Conservation (phyloP, 106 monocot genomes). For the Acorus calamus region DNA sequence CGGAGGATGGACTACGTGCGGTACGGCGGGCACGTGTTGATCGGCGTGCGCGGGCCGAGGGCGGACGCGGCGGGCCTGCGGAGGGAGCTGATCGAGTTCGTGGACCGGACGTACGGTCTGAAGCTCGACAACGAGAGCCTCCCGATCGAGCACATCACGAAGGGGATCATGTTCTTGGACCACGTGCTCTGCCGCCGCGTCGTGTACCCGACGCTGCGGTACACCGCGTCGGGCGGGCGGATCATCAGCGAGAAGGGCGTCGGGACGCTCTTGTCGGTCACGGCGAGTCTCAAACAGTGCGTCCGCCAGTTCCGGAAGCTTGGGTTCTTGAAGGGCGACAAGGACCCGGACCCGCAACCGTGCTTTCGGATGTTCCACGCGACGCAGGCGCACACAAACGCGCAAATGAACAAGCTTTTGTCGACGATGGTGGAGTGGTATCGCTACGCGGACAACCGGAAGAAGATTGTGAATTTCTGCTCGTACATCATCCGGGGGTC, state of each 20-base stretch:
- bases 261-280: slow-evolving; percentile 83
- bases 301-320: slow-evolving; percentile 81
- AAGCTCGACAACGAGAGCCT: slow-evolving; percentile 86
- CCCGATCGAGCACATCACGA: slow-evolving; percentile 92
- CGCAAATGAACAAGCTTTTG: slow-evolving; percentile 96
- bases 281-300: slow-evolving; percentile 89
- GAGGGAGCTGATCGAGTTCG: slow-evolving; percentile 76
- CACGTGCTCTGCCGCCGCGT: slow-evolving; percentile 89
- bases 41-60: slow-evolving; percentile 76
- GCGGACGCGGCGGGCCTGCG: slow-evolving; percentile 88
- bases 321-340: slow-evolving; percentile 82
- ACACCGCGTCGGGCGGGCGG: slow-evolving; percentile 90
- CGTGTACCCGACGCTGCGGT: slow-evolving; percentile 86
- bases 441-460: slow-evolving; percentile 89
- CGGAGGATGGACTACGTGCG: slow-evolving; percentile 86
- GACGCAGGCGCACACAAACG: slow-evolving; percentile 90
- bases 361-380: slow-evolving; percentile 99
- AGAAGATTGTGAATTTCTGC: slow-evolving; percentile 91
- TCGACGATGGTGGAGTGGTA: slow-evolving; percentile 91
- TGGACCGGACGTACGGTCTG: slow-evolving; percentile 60
- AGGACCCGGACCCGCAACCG: slow-evolving; percentile 93
- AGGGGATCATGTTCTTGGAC: slow-evolving; percentile 95
- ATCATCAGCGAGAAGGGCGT: slow-evolving; percentile 99
- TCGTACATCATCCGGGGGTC: slow-evolving; percentile 93
- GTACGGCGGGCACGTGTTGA: slow-evolving; percentile 80